phyloP scores from a whole-genome alignment of 164 flowering plant species.

The Stephania cephalantha region DNA sequence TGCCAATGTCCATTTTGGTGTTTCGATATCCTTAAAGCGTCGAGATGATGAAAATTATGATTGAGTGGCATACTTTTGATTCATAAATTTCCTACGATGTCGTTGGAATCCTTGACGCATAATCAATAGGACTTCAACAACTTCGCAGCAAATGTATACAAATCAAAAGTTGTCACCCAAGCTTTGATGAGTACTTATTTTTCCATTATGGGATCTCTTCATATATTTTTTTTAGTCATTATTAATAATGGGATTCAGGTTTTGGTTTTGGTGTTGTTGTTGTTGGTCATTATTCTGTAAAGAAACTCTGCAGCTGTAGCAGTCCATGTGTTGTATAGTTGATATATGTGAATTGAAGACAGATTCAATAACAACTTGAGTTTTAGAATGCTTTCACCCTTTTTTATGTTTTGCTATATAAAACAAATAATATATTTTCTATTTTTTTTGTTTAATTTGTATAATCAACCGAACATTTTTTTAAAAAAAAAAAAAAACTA shows the following conservation, averaged over 20 bases:
- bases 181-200: not conserved
- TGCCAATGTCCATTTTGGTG: not conserved
- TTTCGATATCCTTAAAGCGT: not conserved
- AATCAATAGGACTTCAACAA: too few relatives aligned
- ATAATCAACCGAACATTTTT: too few relatives aligned
- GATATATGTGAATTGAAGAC: not conserved
- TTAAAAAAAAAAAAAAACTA: too few relatives aligned
- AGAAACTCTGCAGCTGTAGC: not conserved
- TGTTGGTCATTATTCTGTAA: not conserved
- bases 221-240: not conserved
- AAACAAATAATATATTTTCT: not conserved
- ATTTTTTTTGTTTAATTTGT: not conserved
- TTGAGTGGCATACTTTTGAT: too few relatives aligned
- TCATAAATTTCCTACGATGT: too few relatives aligned
- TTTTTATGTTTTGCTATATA: too few relatives aligned
- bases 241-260: too few relatives aligned
- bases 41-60: not conserved
- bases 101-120: too few relatives aligned
- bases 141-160: too few relatives aligned
- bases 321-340: not conserved
- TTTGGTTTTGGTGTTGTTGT: too few relatives aligned
- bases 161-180: too few relatives aligned
- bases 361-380: not conserved
- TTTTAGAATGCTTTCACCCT: not conserved
- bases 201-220: not conserved